Evolutionary conservation across 2,329 filamentous ascomycete genomes (phyloP), one percentile per base, ranked within the genome.

Genomic region (Huntiella bhutanensis): DNA sequence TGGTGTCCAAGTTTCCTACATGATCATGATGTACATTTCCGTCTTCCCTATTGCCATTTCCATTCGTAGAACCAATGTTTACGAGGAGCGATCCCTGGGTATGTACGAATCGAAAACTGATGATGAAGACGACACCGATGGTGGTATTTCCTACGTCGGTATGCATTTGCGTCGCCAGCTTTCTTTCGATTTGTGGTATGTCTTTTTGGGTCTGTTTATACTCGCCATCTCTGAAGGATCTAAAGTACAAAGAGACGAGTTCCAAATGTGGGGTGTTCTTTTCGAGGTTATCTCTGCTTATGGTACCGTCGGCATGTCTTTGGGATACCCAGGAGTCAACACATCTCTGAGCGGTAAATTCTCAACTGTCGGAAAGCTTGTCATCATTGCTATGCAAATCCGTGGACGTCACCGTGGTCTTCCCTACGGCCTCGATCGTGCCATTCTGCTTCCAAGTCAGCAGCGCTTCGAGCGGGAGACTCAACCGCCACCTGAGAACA

Each of bases 1-100:
- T 1, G 91, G 82, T 3, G 84, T 95, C 49, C 87, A 94, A 56
- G 85, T 92, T 11, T 84, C 86, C 17, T 96, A 95, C 64, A 68
- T 96, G 62, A 79, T 96, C 61, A 96, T 96, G 91, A 96, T 96
- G 91, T 96, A 96, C 62, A 94, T 96, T 51, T 94, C 87, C 49
- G 83, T 95, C 50, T 93, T 94, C 55, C 88, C 88, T 4, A 93
- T 96, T 54, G 88, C 91, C 58, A 96, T 96, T 55, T 91, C 83
- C 5, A 82, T 96, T 55, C 85, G 88, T 45, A 72, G 83, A 52
- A 95, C 88, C 49, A 96, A 96, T 58, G 88, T 95, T 2, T 96
- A 96, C 64, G 88, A 95, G 61, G 88, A 96, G 58, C 83, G 80
- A 53, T 84, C 79, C 0, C 71, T 91, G 0, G 84, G 84, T 4